Evolutionary conservation across 768 basidiomycete species (phyloP).

Genomic region (Gloeostereum incarnatum): DNA sequence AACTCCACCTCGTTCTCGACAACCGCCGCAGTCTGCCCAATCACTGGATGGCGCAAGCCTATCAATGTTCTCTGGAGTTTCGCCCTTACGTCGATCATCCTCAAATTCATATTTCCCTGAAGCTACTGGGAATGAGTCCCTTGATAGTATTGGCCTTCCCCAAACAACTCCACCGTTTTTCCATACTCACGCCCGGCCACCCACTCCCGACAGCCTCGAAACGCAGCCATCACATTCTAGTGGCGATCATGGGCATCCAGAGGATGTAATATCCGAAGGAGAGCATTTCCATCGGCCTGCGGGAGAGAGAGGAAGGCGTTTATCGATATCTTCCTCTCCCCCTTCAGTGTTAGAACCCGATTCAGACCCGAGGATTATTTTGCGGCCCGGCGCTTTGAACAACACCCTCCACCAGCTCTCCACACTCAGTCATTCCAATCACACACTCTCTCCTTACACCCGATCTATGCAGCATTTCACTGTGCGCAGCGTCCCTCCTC

Average conservation of each 20-base stretch:
- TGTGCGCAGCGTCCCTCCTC: constrained; percentile 78
- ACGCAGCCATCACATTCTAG: constrained; percentile 42
- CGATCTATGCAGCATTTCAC: constrained; percentile 87
- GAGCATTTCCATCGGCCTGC: constrained; percentile 29
- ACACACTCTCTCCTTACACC: constrained; percentile 92
- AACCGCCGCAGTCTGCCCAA: constrained; percentile 5
- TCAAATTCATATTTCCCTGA: constrained; percentile 8
- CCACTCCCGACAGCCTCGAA: constrained; percentile 42
- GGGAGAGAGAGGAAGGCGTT: constrained; percentile 22
- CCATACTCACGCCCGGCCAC: constrained; percentile 23
- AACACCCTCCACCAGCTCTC: constrained; percentile 80
- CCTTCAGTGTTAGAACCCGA: constrained; percentile 18
- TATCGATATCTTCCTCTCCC: constrained; percentile 10
- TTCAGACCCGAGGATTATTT: constrained; percentile 45
- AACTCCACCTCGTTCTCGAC: constrained; percentile 4
- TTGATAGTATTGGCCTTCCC: constrained; percentile 14
- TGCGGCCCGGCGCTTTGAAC: constrained; percentile 57
- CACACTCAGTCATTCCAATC: constrained; percentile 81
- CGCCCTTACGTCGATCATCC: constrained; percentile 1
- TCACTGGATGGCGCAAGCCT: neutral
- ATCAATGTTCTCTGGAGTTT: neutral
- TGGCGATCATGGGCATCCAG: constrained; percentile 30
- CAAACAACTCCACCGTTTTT: constrained; percentile 18
- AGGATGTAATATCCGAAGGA: constrained; percentile 2
- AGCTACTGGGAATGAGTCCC: constrained; percentile 6